phyloP scores from a whole-genome alignment of 2,329 filamentous ascomycete species.

The Sclerotinia subarctica region DNA sequence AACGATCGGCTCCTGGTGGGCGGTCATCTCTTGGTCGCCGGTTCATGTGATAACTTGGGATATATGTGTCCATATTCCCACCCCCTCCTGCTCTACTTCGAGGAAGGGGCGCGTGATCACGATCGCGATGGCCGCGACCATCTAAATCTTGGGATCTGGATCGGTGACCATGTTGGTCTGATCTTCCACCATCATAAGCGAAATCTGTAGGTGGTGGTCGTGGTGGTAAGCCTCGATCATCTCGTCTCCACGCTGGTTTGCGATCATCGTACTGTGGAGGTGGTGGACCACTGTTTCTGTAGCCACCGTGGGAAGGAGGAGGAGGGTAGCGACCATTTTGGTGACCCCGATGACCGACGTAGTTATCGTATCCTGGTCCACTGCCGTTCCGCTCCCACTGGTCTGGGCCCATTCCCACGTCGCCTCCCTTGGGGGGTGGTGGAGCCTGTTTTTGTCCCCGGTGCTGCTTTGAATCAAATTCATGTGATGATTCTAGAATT shows the following conservation, averaged over 20 bases:
- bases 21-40: constrained; percentile 34
- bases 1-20: constrained; percentile 42
- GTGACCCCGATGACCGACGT: constrained; percentile 28
- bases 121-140: constrained; percentile 25
- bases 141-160: constrained; percentile 42
- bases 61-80: constrained; percentile 48
- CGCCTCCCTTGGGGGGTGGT: constrained; percentile 86
- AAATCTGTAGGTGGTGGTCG: constrained; percentile 35
- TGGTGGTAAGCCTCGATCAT: constrained; percentile 35
- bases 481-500: constrained; percentile 88
- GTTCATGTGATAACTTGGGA: constrained; percentile 47
- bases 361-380: constrained; percentile 31
- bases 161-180: constrained; percentile 42
- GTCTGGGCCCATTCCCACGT: constrained; percentile 69
- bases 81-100: constrained; percentile 28
- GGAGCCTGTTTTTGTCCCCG: constrained; percentile 79
- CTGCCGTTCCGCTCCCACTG: constrained; percentile 37
- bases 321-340: constrained; percentile 20
- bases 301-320: constrained; percentile 29
- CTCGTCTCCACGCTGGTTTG: constrained; percentile 37
- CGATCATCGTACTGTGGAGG: constrained; percentile 34
- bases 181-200: constrained; percentile 33
- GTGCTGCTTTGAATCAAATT: constrained; percentile 89
- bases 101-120: constrained; percentile 23
- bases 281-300: constrained; percentile 34